Base-by-base conservation (phyloP, 495 filamentous ascomycete species). In the Rostrohypoxylon terebratum region DNA sequence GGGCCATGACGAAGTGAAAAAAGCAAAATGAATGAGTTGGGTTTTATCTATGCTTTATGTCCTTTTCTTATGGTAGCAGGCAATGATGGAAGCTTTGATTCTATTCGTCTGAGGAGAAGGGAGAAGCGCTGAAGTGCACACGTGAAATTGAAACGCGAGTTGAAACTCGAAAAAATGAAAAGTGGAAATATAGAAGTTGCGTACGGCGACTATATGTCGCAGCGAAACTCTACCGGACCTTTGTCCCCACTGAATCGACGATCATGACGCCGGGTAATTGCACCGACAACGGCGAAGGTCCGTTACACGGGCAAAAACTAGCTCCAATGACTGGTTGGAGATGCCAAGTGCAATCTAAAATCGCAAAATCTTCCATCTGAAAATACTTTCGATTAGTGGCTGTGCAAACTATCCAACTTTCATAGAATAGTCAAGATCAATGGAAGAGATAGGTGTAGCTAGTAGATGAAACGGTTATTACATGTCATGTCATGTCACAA, bases 1-100 rank as follows among this genome's bases (percentile, higher is more conserved):
- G 87, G 31, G 87, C 75, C 87, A 89, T 89, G 23, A 31, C 54
- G 40, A 51, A 36, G 9, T 33, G 28, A 16, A 14, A 42, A 42
- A 14, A 4, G 10, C 4, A 42, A n/a, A 42, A 42, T 3, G 4
- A 14, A 59, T 33, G 28, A 36, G 16, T 23, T 25, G 16, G 7
- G 42, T 38, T 14, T 21, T 23, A 16, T 58, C 7, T 59, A 44
- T 40, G 51, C 23, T 55, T 9, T 53, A 7, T 38, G 5, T 63
- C 45, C 63, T 59, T 59, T 31, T 33, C 20, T 13, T 42, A 42
- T 42, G 1, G 11, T 13, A 34, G 9, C 51, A 59, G 3, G 10
- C 47, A 28, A 23, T 20, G 36, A 13, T 60, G 3, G 18, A 0
- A 25, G 5, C 5, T 1, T 71, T 48, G 4, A 16, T 14, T 55